phyloP scores from a whole-genome alignment of 108 stramenopile species.

The Aurantiochytrium sp. region DNA sequence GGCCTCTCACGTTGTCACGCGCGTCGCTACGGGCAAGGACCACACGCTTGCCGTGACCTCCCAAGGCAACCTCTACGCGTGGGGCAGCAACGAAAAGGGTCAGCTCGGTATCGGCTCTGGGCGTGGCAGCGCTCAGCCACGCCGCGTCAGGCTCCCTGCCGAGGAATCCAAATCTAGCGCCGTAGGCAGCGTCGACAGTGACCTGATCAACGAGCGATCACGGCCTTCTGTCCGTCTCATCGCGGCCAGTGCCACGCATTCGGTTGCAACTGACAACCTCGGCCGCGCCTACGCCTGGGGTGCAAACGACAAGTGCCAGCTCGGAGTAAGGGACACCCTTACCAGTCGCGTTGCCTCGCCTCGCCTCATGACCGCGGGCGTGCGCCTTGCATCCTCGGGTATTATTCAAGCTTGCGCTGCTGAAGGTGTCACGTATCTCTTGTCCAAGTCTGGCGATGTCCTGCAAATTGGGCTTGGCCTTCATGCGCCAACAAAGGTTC shows the following conservation, averaged over 20 bases:
- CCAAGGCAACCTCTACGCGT: not conserved
- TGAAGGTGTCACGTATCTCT: not conserved
- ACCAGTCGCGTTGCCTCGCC: not conserved
- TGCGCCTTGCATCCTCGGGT: not conserved
- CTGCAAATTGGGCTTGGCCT: not conserved
- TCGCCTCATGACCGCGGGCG: not conserved
- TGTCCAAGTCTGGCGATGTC: not conserved
- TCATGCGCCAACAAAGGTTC: not conserved
- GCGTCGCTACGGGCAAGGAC: not conserved
- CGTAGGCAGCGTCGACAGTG: not conserved
- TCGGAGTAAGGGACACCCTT: not conserved
- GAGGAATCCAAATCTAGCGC: not conserved
- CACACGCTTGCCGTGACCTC: not conserved
- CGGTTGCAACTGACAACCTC: not conserved
- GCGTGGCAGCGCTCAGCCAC: not conserved
- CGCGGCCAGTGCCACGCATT: not conserved
- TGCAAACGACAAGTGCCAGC: not conserved
- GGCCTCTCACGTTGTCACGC: not conserved
- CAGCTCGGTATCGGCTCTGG: not conserved
- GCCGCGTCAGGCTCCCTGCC: not conserved
- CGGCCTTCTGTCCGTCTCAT: not conserved
- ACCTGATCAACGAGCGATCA: not conserved
- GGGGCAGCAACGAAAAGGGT: slow-evolving; percentile 9
- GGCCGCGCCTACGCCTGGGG: not conserved
- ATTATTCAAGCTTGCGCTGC: not conserved